Evolutionary conservation across 2,329 filamentous ascomycete species (phyloP).

Genomic region (Diaporthe humulicola): DNA sequence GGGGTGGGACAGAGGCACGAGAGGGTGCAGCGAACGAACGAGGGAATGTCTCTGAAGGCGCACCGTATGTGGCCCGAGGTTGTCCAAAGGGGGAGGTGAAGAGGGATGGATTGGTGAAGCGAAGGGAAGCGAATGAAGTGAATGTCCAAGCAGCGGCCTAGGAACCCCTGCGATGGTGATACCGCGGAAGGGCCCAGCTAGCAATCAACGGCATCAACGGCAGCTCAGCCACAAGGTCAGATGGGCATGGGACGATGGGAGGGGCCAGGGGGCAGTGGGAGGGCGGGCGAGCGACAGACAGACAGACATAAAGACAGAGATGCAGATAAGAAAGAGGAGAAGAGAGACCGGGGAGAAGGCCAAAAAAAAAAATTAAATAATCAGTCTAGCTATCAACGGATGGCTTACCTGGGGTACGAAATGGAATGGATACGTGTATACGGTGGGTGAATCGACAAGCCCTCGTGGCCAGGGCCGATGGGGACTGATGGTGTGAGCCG

Average conservation of each 20-base stretch:
- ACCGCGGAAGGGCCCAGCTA: slow-evolving; percentile 21
- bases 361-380: background rate
- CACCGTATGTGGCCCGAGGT: background rate
- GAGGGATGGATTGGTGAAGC: slow-evolving; percentile 8
- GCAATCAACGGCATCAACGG: slow-evolving; percentile 22
- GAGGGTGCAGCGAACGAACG: background rate
- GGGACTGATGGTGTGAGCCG: background rate
- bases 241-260: slow-evolving; percentile 8
- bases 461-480: slow-evolving; percentile 4
- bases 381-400: background rate
- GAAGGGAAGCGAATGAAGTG: slow-evolving; percentile 15
- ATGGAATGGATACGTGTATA: slow-evolving; percentile 3
- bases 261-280: no score
- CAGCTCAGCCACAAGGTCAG: slow-evolving; percentile 7
- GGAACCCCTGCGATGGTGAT: slow-evolving; percentile 14
- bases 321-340: background rate
- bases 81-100: background rate
- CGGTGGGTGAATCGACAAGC: background rate
- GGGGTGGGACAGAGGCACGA: slow-evolving; percentile 11
- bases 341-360: background rate
- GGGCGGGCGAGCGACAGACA: background rate
- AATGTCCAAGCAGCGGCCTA: background rate
- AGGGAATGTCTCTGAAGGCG: slow-evolving; percentile 13
- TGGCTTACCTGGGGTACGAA: slow-evolving; percentile 11
- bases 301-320: no score